phyloP scores from a whole-genome alignment of 495 filamentous ascomycete genomes.

The Clavariopsis aquatica region DNA sequence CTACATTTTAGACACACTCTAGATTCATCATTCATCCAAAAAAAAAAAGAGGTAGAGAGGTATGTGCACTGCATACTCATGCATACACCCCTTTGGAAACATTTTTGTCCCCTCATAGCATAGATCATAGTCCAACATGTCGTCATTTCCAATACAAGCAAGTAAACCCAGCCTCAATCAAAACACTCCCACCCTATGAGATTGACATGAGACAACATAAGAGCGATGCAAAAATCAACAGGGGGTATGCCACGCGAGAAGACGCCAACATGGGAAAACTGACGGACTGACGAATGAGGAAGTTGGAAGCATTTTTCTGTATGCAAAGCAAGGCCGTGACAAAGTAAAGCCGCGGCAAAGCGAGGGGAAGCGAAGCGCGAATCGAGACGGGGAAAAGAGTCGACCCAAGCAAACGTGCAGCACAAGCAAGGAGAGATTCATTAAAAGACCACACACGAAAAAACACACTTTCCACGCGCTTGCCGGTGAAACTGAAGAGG shows the following conservation, averaged over 20 bases:
- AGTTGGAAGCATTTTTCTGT: constrained; percentile 6
- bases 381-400: no score
- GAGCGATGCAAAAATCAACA: not conserved
- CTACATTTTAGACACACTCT: no score
- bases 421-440: constrained; percentile 24
- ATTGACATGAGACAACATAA: not conserved
- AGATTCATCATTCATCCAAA: no score
- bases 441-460: constrained; percentile 17
- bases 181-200: not conserved
- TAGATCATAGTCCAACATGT: no score
- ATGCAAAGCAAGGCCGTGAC: no score
- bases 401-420: constrained; percentile 7
- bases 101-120: no score
- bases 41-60: no score
- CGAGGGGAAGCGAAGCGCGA: not conserved
- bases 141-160: no score
- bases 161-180: not conserved
- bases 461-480: constrained; percentile 8
- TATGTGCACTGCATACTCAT: no score
- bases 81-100: no score
- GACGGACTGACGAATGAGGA: not conserved
- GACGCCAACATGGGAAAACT: constrained; percentile 15
- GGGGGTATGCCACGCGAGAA: constrained; percentile 30
- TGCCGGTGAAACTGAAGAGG: not conserved
- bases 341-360: no score